phyloP scores from a whole-genome alignment of 495 filamentous ascomycete genomes.

The Aspergillus asperescens region DNA sequence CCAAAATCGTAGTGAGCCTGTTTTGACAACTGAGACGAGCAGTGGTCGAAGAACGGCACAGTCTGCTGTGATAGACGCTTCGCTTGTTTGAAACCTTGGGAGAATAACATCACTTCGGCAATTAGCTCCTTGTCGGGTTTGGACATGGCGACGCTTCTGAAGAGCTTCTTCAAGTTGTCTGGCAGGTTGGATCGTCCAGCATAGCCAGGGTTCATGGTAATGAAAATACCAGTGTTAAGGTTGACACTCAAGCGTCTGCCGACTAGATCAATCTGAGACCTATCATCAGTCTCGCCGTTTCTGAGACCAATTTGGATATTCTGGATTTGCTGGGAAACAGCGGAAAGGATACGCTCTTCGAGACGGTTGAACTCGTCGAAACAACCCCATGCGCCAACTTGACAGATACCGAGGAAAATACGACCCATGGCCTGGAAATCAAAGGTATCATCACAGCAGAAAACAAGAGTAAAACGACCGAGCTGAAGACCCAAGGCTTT shows the following conservation, averaged over 20 bases:
- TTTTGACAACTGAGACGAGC: constrained; percentile 72
- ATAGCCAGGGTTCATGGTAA: constrained; percentile 99
- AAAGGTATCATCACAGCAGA: constrained; percentile 98
- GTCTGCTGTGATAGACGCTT: constrained; percentile 89
- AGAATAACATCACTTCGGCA: constrained; percentile 98
- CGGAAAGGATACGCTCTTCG: constrained; percentile 93
- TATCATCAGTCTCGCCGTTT: constrained; percentile 68
- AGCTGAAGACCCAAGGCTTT: constrained; percentile 96
- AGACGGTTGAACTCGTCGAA: constrained; percentile 99
- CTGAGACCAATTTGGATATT: constrained; percentile 96
- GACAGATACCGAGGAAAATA: constrained; percentile 98
- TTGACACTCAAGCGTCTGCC: constrained; percentile 85
- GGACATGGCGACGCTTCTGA: constrained; percentile 98
- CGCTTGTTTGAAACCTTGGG: constrained; percentile 94
- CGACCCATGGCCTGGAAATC: constrained; percentile 99
- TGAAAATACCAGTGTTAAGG: constrained; percentile 93
- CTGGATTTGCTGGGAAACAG: constrained; percentile 97
- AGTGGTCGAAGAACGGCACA: constrained; percentile 96
- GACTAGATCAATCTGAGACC: constrained; percentile 85
- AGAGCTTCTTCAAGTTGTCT: constrained; percentile 98
- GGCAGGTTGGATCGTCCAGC: constrained; percentile 95
- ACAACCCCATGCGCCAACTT: constrained; percentile 98
- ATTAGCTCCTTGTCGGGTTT: constrained; percentile 99
- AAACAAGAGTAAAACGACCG: constrained; percentile 94
- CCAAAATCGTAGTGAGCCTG: constrained; percentile 99